These are phyloP conservation scores for Inga laurina DNA, from an alignment of 306 rosid genomes.

Conservation along the genomic window DNA sequence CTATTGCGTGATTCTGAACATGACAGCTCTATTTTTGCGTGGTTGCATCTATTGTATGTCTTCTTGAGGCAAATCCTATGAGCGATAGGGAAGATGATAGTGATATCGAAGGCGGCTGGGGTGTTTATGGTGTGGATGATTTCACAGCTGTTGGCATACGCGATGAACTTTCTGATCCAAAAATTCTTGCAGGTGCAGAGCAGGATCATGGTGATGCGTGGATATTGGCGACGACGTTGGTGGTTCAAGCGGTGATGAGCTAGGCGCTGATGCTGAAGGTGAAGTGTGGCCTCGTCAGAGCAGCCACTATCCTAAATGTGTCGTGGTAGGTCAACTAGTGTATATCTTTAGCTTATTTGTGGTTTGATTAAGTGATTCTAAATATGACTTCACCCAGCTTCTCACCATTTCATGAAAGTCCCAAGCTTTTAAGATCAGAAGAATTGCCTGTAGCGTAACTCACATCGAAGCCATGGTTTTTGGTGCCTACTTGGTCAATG, in stretches of 20 bases:
- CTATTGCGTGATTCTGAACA: slow-evolving; percentile 60
- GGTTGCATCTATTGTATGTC: slow-evolving; percentile 56
- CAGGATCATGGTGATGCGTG: slow-evolving; percentile 82
- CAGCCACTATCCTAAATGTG: slow-evolving; percentile 59
- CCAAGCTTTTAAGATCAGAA: slow-evolving; percentile 44
- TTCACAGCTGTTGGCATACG: slow-evolving; percentile 85
- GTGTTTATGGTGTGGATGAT: slow-evolving; percentile 74
- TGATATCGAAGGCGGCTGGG: slow-evolving; percentile 72
- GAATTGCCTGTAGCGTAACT: slow-evolving; percentile 17
- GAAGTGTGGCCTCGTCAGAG: slow-evolving; percentile 74
- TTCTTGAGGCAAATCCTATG: slow-evolving; percentile 53
- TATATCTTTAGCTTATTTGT: slow-evolving; percentile 42
- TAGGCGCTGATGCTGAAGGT: slow-evolving; percentile 70
- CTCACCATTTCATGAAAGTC: slow-evolving; percentile 41
- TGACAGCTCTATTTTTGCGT: slow-evolving; percentile 43
- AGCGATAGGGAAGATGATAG: slow-evolving; percentile 63
- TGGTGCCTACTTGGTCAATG: slow-evolving; percentile 39
- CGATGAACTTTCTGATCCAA: slow-evolving; percentile 65
- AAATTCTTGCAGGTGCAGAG: slow-evolving; percentile 88
- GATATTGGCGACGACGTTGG: slow-evolving; percentile 59
- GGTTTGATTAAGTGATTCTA: neutral
- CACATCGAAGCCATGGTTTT: neutral
- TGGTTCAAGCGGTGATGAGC: slow-evolving; percentile 59
- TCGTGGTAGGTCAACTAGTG: slow-evolving; percentile 80
- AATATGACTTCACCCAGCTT: slow-evolving; percentile 35